These are phyloP conservation scores for Coelastrella sp. DNA, from an alignment of 139 green algal genomes.

Conservation along the genomic window DNA sequence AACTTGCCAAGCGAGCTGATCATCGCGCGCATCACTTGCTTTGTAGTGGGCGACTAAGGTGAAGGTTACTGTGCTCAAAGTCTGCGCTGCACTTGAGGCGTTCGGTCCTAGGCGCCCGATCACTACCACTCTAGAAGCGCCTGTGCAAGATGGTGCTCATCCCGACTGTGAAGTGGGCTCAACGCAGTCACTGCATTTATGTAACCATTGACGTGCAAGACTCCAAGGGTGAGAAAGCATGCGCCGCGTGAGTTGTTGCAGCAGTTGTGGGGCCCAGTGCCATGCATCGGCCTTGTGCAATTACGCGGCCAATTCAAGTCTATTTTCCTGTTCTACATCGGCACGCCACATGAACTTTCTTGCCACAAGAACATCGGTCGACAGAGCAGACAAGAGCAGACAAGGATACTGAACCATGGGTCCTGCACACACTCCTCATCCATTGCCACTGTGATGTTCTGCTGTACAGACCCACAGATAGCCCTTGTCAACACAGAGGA, in stretches of 20 bases:
- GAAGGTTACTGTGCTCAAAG: too few relatives aligned
- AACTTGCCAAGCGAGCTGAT: too few relatives aligned
- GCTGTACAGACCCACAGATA: conserved; percentile 61
- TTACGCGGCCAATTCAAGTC: too few relatives aligned
- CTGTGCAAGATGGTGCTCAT: conserved; percentile 35
- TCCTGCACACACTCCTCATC: neutral
- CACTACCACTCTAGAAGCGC: neutral
- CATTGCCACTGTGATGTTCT: neutral
- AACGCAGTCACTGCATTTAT: conserved; percentile 68
- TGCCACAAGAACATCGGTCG: too few relatives aligned
- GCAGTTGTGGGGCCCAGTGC: neutral
- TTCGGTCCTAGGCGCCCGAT: neutral
- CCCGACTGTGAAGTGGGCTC: conserved; percentile 77
- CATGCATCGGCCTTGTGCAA: neutral
- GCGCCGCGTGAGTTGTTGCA: neutral
- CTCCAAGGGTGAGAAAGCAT: conserved; percentile 43
- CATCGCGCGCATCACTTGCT: too few relatives aligned
- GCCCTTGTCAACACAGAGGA: conserved; percentile 67
- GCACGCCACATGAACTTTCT: too few relatives aligned
- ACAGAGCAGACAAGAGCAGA: too few relatives aligned
- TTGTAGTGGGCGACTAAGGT: too few relatives aligned
- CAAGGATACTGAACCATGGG: too few relatives aligned
- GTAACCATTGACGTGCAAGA: conserved; percentile 84
- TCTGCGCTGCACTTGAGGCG: too few relatives aligned
- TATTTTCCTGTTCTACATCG: too few relatives aligned